Base-by-base conservation (phyloP, 1,284 basidiomycete genomes). In the Pisolithus thermaeus region DNA sequence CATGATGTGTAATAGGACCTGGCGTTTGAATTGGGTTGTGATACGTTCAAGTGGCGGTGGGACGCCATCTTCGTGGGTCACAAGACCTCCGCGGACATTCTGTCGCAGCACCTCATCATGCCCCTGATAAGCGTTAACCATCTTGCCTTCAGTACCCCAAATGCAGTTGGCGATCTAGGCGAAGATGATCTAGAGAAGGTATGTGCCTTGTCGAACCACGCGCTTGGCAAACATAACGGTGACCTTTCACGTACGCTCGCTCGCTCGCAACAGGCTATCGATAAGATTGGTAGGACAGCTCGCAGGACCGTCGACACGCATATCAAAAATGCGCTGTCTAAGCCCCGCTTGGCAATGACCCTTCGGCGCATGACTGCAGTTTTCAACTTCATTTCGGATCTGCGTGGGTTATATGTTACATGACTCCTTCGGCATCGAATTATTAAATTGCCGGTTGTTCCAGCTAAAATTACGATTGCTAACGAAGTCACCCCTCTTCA, bases 41-140 rank as follows among this genome's bases (percentile, higher is more conserved):
- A 77, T 25, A 62, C 67, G 7, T 85, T 87, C 68, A 82, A 79
- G 68, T 90, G 87, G 87, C 75, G 77, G 68, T 90, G 87, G 87
- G 86, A 90, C 64, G 77, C 82, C 16, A 79, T 75, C 64, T 77
- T 75, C 56, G 61, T 85, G 36, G 84, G 85, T 18, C 70, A 81
- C 61, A 83, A 75, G 63, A 59, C 69, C 39, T 84, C 86, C 38
- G 78, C 87, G 49, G 81, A 86, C 47, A 70, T 88, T 49, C 73
- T 90, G 47, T 89, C 87, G 52, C 81, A 77, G 56, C 87, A 90
- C 56, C 78, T 90, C 57, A 81, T 90, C 55, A 70, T 84, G 56
- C 87, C 87, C 3, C 72, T 90, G 55, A 82, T 90, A 61, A 87
- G 80, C 62, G 68, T 80, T 45, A 79, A 74, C 50, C 81, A 88